Evolutionary conservation across 495 filamentous ascomycete genomes (phyloP).

Genomic region (Talaromyces wortmannii): DNA sequence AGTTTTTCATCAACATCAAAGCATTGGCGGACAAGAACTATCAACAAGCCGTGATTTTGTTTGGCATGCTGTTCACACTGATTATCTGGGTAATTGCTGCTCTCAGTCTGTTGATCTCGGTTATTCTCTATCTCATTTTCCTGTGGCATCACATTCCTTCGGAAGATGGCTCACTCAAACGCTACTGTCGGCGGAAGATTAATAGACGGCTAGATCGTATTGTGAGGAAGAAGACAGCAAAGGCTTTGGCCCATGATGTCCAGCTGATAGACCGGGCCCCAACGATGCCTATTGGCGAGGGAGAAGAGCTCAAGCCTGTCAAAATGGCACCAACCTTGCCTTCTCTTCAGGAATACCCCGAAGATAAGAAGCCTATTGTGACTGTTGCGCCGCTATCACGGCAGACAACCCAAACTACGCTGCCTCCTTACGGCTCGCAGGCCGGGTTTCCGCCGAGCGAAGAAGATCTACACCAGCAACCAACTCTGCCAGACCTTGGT

Average conservation of each 20-base stretch:
- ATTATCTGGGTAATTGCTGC: conserved; percentile 83
- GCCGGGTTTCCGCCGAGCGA: conserved; percentile 34
- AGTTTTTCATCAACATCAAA: conserved; percentile 72
- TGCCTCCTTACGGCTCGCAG: conserved; percentile 54
- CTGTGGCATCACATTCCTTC: conserved; percentile 83
- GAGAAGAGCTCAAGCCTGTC: conserved; percentile 37
- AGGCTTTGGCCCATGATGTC: conserved; percentile 69
- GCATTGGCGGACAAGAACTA: conserved; percentile 62
- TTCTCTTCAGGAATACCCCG: conserved; percentile 41
- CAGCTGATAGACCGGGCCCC: conserved; percentile 51
- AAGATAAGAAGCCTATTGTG: conserved; percentile 52
- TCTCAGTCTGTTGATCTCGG: conserved; percentile 63
- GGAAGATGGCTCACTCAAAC: conserved; percentile 66
- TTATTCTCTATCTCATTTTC: conserved; percentile 76
- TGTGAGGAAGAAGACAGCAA: conserved; percentile 74
- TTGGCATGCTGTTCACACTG: conserved; percentile 86
- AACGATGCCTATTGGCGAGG: conserved; percentile 41
- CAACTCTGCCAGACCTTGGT: conserved; percentile 35
- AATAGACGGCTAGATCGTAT: conserved; percentile 75
- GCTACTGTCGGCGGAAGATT: conserved; percentile 86
- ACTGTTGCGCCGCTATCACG: conserved; percentile 47
- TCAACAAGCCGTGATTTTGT: conserved; percentile 71
- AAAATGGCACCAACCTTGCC: conserved; percentile 64
- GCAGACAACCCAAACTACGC: conserved; percentile 59
- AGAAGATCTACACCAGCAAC: conserved; percentile 16